These are phyloP conservation scores for Gryganskiella cystojenkinii DNA, from an alignment of 192 early-diverging fungal genomes.

Conservation along the genomic window DNA sequence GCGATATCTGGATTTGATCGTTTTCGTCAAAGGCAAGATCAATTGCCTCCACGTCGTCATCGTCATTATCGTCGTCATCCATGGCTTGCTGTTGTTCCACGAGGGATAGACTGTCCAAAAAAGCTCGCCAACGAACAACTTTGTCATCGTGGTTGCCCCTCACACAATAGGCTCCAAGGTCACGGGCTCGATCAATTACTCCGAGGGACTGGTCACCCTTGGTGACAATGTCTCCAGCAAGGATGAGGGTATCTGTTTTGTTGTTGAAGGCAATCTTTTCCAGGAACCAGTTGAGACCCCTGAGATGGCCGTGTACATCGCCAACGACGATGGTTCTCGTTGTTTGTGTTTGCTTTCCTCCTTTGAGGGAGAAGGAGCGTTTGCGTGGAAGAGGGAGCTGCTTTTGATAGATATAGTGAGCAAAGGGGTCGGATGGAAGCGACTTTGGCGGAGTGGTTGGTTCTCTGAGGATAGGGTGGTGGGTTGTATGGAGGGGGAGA, in stretches of 20 bases:
- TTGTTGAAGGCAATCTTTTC: conserved; percentile 50
- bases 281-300: conserved; percentile 66
- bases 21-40: not conserved
- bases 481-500: not conserved
- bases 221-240: conserved; percentile 74
- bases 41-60: conserved; percentile 14
- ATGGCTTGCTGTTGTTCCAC: conserved; percentile 11
- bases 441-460: conserved; percentile 30
- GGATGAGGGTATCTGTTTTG: conserved; percentile 63
- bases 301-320: conserved; percentile 72
- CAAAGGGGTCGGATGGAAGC: conserved; percentile 33
- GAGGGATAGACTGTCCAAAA: conserved; percentile 52
- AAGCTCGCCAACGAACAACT: conserved; percentile 68
- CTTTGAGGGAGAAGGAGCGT: not conserved
- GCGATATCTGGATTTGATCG: not conserved
- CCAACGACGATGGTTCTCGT: conserved; percentile 72
- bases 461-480: conserved; percentile 9
- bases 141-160: conserved; percentile 84
- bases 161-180: conserved; percentile 62
- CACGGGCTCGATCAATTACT: conserved; percentile 63
- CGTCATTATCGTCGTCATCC: conserved; percentile 18
- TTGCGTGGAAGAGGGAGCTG: conserved; percentile 1
- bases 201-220: conserved; percentile 71
- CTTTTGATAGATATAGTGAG: conserved; percentile 48
- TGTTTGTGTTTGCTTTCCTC: not conserved